phyloP scores from a whole-genome alignment of 106 monocot genomes.

The Xerophyta viscosa region DNA sequence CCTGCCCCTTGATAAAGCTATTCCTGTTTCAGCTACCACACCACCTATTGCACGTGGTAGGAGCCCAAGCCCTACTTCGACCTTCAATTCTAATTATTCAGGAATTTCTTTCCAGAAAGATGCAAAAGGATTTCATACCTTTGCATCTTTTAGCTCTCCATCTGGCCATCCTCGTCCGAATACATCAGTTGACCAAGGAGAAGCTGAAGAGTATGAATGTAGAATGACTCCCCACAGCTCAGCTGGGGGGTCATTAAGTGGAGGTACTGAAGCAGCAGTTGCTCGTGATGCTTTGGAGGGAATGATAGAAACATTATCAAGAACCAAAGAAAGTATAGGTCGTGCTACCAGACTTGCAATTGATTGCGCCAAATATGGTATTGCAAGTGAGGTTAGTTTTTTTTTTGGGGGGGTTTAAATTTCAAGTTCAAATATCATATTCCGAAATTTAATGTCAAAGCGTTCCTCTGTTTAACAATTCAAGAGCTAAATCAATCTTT shows the following conservation, averaged over 20 bases:
- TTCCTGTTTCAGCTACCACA: constrained; percentile 20
- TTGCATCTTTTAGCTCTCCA: constrained; percentile 32
- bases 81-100: constrained; percentile 15
- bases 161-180: constrained; percentile 13
- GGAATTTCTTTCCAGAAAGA: constrained; percentile 33
- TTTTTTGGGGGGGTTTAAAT: no score
- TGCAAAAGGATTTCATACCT: constrained; percentile 17
- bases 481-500: no score
- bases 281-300: constrained; percentile 93
- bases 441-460: no score
- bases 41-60: constrained; percentile 31
- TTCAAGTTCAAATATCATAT: no score
- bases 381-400: constrained; percentile 73
- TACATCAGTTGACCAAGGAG: constrained; percentile 19
- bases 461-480: no score
- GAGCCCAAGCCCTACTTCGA: constrained; percentile 45
- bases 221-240: constrained; percentile 33
- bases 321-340: constrained; percentile 92
- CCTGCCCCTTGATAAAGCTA: constrained; percentile 15
- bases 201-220: constrained; percentile 30
- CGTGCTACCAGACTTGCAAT: constrained; percentile 92
- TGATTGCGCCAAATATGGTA: constrained; percentile 92
- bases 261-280: constrained; percentile 78
- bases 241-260: constrained; percentile 48
- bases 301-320: constrained; percentile 87